phyloP scores from a whole-genome alignment of 805 yeast genomes.

The Nakazawaea ernobii region DNA sequence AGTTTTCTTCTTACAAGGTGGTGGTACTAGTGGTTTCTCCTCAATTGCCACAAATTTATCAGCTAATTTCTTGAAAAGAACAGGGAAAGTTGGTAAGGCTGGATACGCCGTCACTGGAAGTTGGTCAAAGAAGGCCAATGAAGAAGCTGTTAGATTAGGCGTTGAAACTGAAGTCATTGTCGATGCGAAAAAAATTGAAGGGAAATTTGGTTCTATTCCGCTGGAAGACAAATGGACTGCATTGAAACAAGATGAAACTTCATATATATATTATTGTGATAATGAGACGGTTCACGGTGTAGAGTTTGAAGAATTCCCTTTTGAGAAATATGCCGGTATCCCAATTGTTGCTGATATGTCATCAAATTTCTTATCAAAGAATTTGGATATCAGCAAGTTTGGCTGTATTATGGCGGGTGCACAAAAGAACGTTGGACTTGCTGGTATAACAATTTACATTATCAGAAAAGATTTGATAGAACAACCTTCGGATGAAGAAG shows the following conservation, averaged over 20 bases:
- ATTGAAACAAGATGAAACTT: slow-evolving; percentile 53
- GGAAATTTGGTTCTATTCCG: slow-evolving; percentile 67
- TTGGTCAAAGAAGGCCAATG: slow-evolving; percentile 86
- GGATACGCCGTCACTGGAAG: slow-evolving; percentile 89
- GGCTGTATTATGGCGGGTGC: slow-evolving; percentile 97
- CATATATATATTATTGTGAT: slow-evolving; percentile 88
- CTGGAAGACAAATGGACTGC: slow-evolving; percentile 56
- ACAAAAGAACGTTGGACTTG: slow-evolving; percentile 95
- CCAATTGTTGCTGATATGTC: slow-evolving; percentile 94
- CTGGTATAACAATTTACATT: slow-evolving; percentile 90
- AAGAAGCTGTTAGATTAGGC: slow-evolving; percentile 85
- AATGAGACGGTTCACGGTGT: slow-evolving; percentile 97
- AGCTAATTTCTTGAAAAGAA: slow-evolving; percentile 59
- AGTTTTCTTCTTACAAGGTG: slow-evolving; percentile 94
- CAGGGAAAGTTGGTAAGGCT: slow-evolving; percentile 72
- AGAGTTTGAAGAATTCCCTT: slow-evolving; percentile 55
- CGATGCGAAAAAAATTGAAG: slow-evolving; percentile 51
- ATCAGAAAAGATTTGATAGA: slow-evolving; percentile 76
- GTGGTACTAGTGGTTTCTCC: slow-evolving; percentile 95
- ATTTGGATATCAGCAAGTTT: slow-evolving; percentile 74
- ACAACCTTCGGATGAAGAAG: slow-evolving; percentile 56
- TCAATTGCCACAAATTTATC: slow-evolving; percentile 77
- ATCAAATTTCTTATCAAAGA: slow-evolving; percentile 80
- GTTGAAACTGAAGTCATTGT: slow-evolving; percentile 63
- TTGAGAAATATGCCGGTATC: slow-evolving; percentile 54